Evolutionary conservation across 306 rosid species (phyloP), one percentile per base, ranked within the genome.

Genomic region (Lagenaria siceraria): DNA sequence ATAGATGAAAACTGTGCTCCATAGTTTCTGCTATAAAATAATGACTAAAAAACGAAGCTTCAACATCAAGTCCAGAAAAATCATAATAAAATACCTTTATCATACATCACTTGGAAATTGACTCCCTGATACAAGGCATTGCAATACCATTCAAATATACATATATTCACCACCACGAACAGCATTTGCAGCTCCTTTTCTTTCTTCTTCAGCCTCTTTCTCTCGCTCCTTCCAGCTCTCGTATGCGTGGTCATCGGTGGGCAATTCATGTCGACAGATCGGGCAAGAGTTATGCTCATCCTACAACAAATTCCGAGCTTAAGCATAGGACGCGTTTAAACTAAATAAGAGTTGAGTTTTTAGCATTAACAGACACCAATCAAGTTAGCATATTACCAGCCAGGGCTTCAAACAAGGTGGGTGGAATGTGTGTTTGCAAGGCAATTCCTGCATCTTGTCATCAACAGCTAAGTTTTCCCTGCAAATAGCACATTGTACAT

Each of bases 151-250:
- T 81, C 86, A 95, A 84, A 92, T 93, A 83, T 95, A 92, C 97
- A 95, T 95, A 80, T 82, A 92, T 89, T 95, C 97, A 75, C 99
- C 99, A 25, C 97, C 97, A 61, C 97, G 86, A 81, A 95, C 17
- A 2, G 99, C 99, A 78, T 95, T 95, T 76, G 87, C 97, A 22
- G 96, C 99, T 35, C 99, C 96, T 83, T 88, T 92, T 82, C 97
- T 86, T 83, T 89, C 99, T 83, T 90, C 97, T 78, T 89, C 99
- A 0, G 97, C 99, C 84, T 95, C 99, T 86, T 78, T 95, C 83
- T 95, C 97, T 52, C 96, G 88, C 82, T 92, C 97, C 88, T 92
- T 95, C 99, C 97, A 87, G 90, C 92, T 95, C 86, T 95, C 99
- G 24, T 95, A 95, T 8, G 79, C 83, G 78, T 90, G 91, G 83